Conservation (phyloP, 805 yeast species). For the Torulaspora maleeae region DNA sequence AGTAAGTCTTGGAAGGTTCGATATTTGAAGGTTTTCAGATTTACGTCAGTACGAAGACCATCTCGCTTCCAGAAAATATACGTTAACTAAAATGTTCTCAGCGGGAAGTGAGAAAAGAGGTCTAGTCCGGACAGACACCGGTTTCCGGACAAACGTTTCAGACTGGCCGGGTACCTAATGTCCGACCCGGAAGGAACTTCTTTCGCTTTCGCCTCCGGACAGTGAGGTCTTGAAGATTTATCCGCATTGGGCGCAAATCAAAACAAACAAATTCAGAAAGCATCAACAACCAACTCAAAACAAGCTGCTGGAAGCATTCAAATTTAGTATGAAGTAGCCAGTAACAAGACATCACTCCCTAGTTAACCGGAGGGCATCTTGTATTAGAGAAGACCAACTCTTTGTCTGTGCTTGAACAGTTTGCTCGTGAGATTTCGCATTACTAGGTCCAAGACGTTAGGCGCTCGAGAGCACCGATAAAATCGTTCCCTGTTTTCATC, state of each 20-base stretch:
- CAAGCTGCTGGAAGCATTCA: not conserved
- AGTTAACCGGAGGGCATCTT: not conserved
- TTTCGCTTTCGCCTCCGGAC: not conserved
- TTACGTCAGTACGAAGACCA: not conserved
- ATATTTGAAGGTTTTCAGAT: too few species aligned
- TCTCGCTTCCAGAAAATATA: not conserved
- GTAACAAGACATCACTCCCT: not conserved
- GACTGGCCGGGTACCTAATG: not conserved
- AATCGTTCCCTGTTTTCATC: not conserved
- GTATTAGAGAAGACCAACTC: not conserved
- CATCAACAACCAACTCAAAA: slow-evolving; percentile 5
- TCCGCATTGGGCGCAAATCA: slow-evolving; percentile 8
- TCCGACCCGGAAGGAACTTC: not conserved
- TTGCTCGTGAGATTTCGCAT: not conserved
- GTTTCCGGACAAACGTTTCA: not conserved
- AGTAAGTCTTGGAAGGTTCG: too few species aligned
- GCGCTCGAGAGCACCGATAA: not conserved
- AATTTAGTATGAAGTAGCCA: not conserved
- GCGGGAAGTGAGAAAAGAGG: not conserved
- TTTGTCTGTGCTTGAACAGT: not conserved
- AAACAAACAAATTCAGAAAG: slow-evolving; percentile 11
- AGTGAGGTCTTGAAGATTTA: slow-evolving; percentile 1
- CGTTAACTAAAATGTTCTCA: not conserved
- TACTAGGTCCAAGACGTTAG: not conserved
- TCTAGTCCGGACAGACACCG: not conserved